These are phyloP conservation scores for Cucurbita ficifolia DNA, from an alignment of 306 rosid genomes.

Conservation along the genomic window DNA sequence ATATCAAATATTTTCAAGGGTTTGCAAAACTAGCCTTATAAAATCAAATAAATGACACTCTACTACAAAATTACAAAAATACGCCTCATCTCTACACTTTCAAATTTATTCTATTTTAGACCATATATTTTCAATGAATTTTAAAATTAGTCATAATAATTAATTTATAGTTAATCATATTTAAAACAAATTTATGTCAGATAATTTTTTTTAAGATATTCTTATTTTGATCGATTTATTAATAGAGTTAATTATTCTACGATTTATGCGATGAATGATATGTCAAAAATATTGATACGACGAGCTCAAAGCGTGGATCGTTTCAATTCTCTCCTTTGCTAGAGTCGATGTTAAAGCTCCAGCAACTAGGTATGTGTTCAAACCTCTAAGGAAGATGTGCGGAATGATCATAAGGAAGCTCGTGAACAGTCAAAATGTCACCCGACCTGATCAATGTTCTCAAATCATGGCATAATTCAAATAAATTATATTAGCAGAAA, in stretches of 20 bases:
- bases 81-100: too few species aligned
- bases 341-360: slow-evolving; percentile 62
- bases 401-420: slow-evolving; percentile 96
- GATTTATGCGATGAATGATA: slow-evolving; percentile 65
- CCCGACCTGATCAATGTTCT: slow-evolving; percentile 76
- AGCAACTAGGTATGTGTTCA: slow-evolving; percentile 81
- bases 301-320: slow-evolving; percentile 68
- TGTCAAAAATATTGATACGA: slow-evolving; percentile 80
- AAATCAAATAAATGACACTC: neutral
- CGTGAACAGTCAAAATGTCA: slow-evolving; percentile 71
- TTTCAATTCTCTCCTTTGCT: slow-evolving; percentile 75
- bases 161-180: too few species aligned
- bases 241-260: too few species aligned
- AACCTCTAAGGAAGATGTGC: slow-evolving; percentile 88
- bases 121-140: too few species aligned
- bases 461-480: slow-evolving; percentile 69
- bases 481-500: too few species aligned
- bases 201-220: too few species aligned
- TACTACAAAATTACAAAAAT: neutral
- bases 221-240: too few species aligned
- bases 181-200: too few species aligned
- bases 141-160: too few species aligned
- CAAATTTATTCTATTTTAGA: too few species aligned
- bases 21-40: neutral
- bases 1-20: neutral